Base-by-base conservation (phyloP, 805 yeast species). In the Dipodascopsis tothii region DNA sequence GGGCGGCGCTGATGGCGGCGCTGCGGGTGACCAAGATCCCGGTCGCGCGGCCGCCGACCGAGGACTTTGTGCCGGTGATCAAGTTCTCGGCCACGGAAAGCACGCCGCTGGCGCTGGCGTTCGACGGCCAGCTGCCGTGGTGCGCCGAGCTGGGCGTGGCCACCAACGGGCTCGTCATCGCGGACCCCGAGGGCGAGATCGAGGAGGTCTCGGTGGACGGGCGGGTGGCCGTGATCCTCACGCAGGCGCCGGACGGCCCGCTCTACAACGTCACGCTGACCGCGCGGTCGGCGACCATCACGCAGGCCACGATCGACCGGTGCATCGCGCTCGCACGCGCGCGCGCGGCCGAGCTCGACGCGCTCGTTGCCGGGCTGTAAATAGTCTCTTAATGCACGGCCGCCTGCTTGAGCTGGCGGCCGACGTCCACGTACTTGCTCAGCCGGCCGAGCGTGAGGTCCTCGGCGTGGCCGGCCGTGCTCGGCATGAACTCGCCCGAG, bases 1-100 rank as follows among this genome's bases (percentile, higher is more conserved):
- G 85, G 75, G 74, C 74, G 16, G 74, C 88, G 3, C 61, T 83
- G 33, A 52, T 81, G 7, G 60, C 69, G 34, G 86, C 90, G 0
- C 62, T 85, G 46, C 61, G 69, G 39, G 65, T 70, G 39, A 72
- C 79, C 2, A 65, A 64, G 51, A 67, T 85, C 33, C 94, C 95
- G 9, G 32, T 25, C 7, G 33, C 34, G 21, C 18, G 21, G n/a
- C 27, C 33, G 35, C 21, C 47, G 17, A 37, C 33, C 5, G 48
- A 34, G 14, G 39, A 33, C 19, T 36, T 42, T 30, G 23, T 17
- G 17, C 18, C 39, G 9, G 33, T 18, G 4, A 17, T 40, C 20
- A 22, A 17, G 33, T 48, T 48, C 23, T 44, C 49, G 16, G 28
- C 30, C 3, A 14, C 41, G 14, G 35, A 38, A 5, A 16, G 38